Evolutionary conservation across 2,329 filamentous ascomycete genomes (phyloP).

Genomic region (Parasarocladium wereldwijsianum): DNA sequence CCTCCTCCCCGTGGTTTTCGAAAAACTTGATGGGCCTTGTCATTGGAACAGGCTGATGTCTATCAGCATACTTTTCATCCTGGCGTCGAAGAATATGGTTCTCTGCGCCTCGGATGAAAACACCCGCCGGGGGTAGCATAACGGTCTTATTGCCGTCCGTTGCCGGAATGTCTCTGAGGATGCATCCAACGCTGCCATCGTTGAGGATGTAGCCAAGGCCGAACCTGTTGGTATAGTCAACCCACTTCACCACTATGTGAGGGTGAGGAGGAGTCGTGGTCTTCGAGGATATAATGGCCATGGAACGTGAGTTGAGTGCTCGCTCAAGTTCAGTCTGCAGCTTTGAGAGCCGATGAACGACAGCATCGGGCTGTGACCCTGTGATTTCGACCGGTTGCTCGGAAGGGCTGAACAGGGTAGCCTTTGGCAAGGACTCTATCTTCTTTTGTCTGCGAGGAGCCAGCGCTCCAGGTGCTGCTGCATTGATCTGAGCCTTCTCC

Average conservation of each 20-base stretch:
- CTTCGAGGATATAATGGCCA: constrained; percentile 43
- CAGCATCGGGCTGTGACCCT: constrained; percentile 40
- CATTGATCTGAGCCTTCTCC: constrained; percentile 16
- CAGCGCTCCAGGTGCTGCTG: constrained; percentile 11
- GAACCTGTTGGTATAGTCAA: constrained; percentile 80
- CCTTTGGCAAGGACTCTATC: constrained; percentile 18
- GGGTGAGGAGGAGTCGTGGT: constrained; percentile 39
- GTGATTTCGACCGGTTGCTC: constrained; percentile 36
- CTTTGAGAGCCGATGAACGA: constrained; percentile 38
- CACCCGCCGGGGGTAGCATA: constrained; percentile 52
- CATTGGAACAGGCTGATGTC: constrained; percentile 50
- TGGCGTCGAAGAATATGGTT: constrained; percentile 50
- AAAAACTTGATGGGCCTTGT: constrained; percentile 53
- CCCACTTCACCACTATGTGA: constrained; percentile 63
- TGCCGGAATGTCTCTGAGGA: constrained; percentile 41
- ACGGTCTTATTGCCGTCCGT: constrained; percentile 33
- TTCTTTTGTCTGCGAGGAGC: constrained; percentile 14
- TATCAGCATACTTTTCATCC: constrained; percentile 38
- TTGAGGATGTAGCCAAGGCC: constrained; percentile 73
- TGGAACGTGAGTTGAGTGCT: constrained; percentile 47
- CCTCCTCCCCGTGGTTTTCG: constrained; percentile 52
- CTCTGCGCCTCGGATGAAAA: constrained; percentile 58
- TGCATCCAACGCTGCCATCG: constrained; percentile 66
- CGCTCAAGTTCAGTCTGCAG: constrained; percentile 48
- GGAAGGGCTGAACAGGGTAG: constrained; percentile 39